Base-by-base conservation (phyloP, 1,284 basidiomycete species). In the Earliella scabrosa region DNA sequence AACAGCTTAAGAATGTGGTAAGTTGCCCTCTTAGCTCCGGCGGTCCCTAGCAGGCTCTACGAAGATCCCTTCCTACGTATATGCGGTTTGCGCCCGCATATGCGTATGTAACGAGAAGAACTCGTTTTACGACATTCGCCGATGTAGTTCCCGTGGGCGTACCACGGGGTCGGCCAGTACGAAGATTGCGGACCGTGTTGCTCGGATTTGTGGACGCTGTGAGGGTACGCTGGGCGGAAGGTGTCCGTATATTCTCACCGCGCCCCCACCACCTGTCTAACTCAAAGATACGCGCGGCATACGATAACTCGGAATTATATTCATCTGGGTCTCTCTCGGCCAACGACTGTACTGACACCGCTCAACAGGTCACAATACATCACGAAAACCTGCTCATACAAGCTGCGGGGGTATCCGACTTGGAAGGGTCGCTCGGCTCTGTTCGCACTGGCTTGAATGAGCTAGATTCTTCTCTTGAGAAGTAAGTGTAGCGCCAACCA, bases 1-100 rank as follows among this genome's bases (percentile, higher is more conserved):
- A 89, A 68, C 92, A 97, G 71, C 86, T 97, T 46, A 89, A 91
- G 72, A 81, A 80, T 54, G 80, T 96, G 72, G 93, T 95, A 52
- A 66, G 88, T 77, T n/a, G 26, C n/a, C 43, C 29, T 45, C 27
- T 18, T 34, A 27, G 27, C 23, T 27, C 26, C 41, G 34, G 43
- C 31, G 21, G n/a, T 48, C 27, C 26, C 34, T 18, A 10, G 36
- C 23, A 21, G 18, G 49, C 27, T 26, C 32, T 21, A 10, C 23
- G 21, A 21, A 45, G 52, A 35, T 44, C n/a, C 21, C 34, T 24
- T 23, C 31, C 39, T 45, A n/a, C n/a, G n/a, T n/a, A n/a, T n/a
- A n/a, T 23, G 23, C 34, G 32, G 27, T 23, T 23, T 44, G 50
- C 43, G 45, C 26, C 9, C 20, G 18, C 20, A 21, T 46, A 14